Conservation (phyloP, 2,329 filamentous ascomycete genomes). For the Chaetothyriales sp. region DNA sequence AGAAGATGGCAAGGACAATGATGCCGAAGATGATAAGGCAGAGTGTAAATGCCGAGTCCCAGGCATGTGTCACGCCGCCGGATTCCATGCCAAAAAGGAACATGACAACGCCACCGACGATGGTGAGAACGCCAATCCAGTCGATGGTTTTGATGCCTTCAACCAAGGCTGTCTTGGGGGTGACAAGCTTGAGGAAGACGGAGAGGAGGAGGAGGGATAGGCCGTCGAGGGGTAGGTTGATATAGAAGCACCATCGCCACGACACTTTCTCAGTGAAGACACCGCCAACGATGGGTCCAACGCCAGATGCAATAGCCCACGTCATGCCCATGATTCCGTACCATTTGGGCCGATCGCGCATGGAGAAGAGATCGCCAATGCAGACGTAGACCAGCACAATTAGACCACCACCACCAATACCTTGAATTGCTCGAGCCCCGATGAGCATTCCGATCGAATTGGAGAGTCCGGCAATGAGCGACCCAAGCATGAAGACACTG, state of each 20-base stretch:
- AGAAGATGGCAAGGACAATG: slow-evolving; percentile 34
- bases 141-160: slow-evolving; percentile 49
- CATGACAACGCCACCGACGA: slow-evolving; percentile 55
- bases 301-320: slow-evolving; percentile 47
- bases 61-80: slow-evolving; percentile 46
- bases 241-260: slow-evolving; percentile 37
- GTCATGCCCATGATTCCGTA: slow-evolving; percentile 49
- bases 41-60: slow-evolving; percentile 37
- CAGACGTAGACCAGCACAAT: slow-evolving; percentile 51
- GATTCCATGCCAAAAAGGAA: slow-evolving; percentile 56
- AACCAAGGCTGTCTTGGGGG: slow-evolving; percentile 44
- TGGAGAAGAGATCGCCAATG: slow-evolving; percentile 51
- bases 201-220: slow-evolving; percentile 45
- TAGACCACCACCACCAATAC: slow-evolving; percentile 49
- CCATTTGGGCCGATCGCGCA: slow-evolving; percentile 45
- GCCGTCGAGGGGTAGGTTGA: slow-evolving; percentile 51
- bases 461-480: slow-evolving; percentile 44
- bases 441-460: slow-evolving; percentile 49
- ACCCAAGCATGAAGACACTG: slow-evolving; percentile 49
- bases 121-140: slow-evolving; percentile 48
- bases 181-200: slow-evolving; percentile 48
- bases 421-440: slow-evolving; percentile 47
- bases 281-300: slow-evolving; percentile 37
- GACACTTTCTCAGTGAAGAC: slow-evolving; percentile 28
- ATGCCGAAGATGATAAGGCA: slow-evolving; percentile 36